Percentiles rank a stretch among this genome's conserved stretches.
Evolutionary conservation across 2,329 filamentous ascomycete genomes (phyloP).

Genomic region (Phialophora verrucosa): DNA sequence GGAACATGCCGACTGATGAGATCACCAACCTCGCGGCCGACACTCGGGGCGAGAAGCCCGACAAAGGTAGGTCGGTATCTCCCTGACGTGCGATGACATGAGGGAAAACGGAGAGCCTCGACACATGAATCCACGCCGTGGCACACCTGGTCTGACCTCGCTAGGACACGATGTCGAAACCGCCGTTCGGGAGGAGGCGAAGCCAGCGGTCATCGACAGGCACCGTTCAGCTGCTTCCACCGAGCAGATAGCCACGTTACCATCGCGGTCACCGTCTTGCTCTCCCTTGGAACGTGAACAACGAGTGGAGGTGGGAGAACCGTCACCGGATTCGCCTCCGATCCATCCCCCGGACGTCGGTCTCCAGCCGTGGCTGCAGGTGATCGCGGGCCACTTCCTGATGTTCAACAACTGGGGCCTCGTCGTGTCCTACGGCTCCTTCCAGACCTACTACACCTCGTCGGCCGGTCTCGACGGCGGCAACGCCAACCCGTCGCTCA

Average conservation of each 20-base stretch:
- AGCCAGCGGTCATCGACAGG: too few relatives aligned
- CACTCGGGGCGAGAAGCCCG: background rate
- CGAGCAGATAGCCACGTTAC: background rate
- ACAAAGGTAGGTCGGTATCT: background rate
- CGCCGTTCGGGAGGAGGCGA: background rate
- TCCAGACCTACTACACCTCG: background rate
- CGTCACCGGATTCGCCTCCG: too few relatives aligned
- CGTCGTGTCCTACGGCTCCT: background rate
- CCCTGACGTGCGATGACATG: background rate
- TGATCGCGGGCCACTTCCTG: conserved; percentile 28
- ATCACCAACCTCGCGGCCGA: background rate
- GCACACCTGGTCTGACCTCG: background rate
- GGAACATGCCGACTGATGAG: background rate
- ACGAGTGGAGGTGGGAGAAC: background rate
- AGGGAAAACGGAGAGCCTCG: background rate
- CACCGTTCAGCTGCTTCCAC: too few relatives aligned
- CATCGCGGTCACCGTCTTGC: background rate
- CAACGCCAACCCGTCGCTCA: background rate
- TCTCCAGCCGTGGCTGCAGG: conserved; percentile 34
- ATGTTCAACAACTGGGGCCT: conserved; percentile 33
- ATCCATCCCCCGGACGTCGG: conserved; percentile 22
- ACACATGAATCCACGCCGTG: too few relatives aligned
- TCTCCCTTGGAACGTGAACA: background rate
- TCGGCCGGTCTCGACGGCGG: background rate
- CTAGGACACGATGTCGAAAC: background rate